Base-by-base conservation (phyloP, 768 basidiomycete species). In the Hericium rajendrae region DNA sequence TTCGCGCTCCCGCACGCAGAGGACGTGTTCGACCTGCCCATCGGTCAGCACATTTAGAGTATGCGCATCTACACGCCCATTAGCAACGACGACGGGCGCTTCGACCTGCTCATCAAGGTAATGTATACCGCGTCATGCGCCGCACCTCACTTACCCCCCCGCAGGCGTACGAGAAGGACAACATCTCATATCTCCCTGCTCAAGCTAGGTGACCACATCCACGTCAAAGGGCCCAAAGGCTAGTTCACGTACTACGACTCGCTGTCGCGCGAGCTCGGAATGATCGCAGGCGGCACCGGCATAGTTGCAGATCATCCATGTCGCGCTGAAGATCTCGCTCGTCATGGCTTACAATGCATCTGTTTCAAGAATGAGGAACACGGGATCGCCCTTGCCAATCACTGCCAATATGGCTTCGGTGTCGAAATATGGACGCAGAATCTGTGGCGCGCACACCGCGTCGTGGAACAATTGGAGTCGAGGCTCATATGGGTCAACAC, bases 251-350 rank as follows among this genome's bases (percentile, higher is more conserved):
- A 98, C 74, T 65, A 74, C 48, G 81, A 88, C 3, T 76, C 77
- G 53, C 76, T 94, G 48, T 80, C 86, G n/a, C 75, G 76, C 62
- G 84, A 88, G 65, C 74, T 99, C 57, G 88, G 91, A 67, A 94
- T 99, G 94, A 97, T 99, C 66, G 94, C 94, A 15, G 97, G 97
- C 51, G 97, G 97, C 39, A 98, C 97, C 2, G 97, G 97, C 56
- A 95, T 99, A 98, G 95, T 85, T 97, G 65, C 95, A 99, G 70
- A 91, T 99, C 77, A 88, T 97, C 72, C 87, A 89, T 60, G 90
- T 94, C n/a, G 83, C 86, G 12, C 81, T 97, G 68, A 86, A 88
- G 72, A 92, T 94, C 71, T 84, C 91, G n/a, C 69, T 73, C 48
- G 97, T 98, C 78, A n/a, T 13, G 13, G 26, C 38, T 15, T 15